Conservation (phyloP, 169 alveolate genomes). For the Plasmodium adleri region DNA sequence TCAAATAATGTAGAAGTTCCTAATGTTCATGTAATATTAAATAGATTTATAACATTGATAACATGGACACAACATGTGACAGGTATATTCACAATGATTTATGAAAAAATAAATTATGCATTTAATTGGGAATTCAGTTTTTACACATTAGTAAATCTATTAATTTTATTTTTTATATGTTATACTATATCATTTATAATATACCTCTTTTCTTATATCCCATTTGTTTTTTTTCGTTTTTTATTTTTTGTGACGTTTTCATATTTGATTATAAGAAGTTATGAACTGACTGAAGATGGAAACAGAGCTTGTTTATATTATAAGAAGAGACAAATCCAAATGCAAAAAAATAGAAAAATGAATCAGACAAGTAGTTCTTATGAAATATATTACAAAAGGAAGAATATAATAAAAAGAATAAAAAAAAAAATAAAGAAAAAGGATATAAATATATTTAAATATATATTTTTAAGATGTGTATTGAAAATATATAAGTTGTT, state of each 20-base stretch:
- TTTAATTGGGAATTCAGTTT: slow-evolving; percentile 63
- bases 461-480: neutral
- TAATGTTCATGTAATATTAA: slow-evolving; percentile 51
- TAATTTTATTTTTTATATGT: slow-evolving; percentile 50
- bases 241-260: slow-evolving; percentile 15
- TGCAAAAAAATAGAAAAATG: neutral
- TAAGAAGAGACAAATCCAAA: neutral
- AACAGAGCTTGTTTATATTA: slow-evolving; percentile 35
- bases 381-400: neutral
- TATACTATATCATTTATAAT: slow-evolving; percentile 44
- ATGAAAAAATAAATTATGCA: slow-evolving; percentile 67
- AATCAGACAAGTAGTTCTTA: neutral
- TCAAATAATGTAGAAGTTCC: slow-evolving; percentile 70
- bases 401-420: neutral
- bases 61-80: slow-evolving; percentile 50
- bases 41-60: slow-evolving; percentile 30
- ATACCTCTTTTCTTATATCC: slow-evolving; percentile 39
- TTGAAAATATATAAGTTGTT: slow-evolving; percentile 5
- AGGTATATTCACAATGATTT: slow-evolving; percentile 54
- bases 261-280: slow-evolving; percentile 27
- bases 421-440: slow-evolving; percentile 4
- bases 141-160: slow-evolving; percentile 46
- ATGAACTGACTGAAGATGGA: slow-evolving; percentile 60
- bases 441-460: neutral
- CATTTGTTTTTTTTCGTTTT: slow-evolving; percentile 49